A percentile compares a stretch with the other conserved stretches of the same genome.
phyloP scores from a whole-genome alignment of 768 basidiomycete genomes.

The Mycena metata region DNA sequence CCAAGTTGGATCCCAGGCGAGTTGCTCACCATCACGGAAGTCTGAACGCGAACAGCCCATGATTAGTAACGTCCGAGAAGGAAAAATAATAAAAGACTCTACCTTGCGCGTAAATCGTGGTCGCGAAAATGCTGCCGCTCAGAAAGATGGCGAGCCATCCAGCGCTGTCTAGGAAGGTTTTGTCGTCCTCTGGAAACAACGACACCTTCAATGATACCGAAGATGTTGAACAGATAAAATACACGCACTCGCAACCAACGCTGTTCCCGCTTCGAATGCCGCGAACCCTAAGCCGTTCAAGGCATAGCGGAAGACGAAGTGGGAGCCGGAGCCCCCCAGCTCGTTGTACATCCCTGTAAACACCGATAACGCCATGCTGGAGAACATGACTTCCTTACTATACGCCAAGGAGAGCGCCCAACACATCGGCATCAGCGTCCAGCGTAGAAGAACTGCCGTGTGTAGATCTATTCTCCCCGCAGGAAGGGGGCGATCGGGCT shows the following conservation, averaged over 20 bases:
- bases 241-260: slow-evolving; percentile 34
- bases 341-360: slow-evolving; percentile 39
- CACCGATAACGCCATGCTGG: slow-evolving; percentile 31
- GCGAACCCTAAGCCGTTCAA: slow-evolving; percentile 37
- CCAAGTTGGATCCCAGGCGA: slow-evolving; percentile 43
- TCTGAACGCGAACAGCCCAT: slow-evolving; percentile 6
- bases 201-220: neutral
- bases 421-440: slow-evolving; percentile 47
- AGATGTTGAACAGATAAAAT: neutral
- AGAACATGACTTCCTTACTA: slow-evolving; percentile 28
- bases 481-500: slow-evolving; percentile 52
- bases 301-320: slow-evolving; percentile 28
- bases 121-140: slow-evolving; percentile 53
- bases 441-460: slow-evolving; percentile 44
- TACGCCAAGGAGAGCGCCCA: slow-evolving; percentile 36
- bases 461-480: slow-evolving; percentile 45
- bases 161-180: slow-evolving; percentile 40
- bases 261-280: slow-evolving; percentile 38
- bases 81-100: too few relatives aligned
- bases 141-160: slow-evolving; percentile 48
- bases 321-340: slow-evolving; percentile 21
- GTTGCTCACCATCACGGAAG: slow-evolving; percentile 31
- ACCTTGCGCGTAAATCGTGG: slow-evolving; percentile 58
- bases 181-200: slow-evolving; percentile 37
- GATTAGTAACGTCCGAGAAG: too few relatives aligned